Evolutionary conservation across 2,329 filamentous ascomycete genomes (phyloP).

Genomic region (Periconia digitata): DNA sequence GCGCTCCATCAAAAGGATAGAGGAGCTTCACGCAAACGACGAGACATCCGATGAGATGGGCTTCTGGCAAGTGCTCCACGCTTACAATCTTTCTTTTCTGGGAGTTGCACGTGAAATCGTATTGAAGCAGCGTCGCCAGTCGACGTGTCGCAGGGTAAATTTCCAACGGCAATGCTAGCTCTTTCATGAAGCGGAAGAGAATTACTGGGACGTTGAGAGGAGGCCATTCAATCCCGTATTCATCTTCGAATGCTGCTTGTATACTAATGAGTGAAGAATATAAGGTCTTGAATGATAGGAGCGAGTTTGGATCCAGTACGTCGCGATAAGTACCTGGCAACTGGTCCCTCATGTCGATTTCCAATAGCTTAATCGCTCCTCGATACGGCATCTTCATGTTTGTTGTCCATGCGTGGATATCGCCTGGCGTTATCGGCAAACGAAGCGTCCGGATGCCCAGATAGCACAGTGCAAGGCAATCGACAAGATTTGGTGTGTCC

Average conservation of each 20-base stretch:
- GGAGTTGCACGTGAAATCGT: conserved; percentile 62
- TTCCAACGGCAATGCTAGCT: conserved; percentile 75
- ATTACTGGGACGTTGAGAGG: conserved; percentile 70
- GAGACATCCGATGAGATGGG: conserved; percentile 69
- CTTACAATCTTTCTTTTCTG: conserved; percentile 19
- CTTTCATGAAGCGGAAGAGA: conserved; percentile 68
- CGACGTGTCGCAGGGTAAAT: conserved; percentile 61
- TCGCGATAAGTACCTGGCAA: conserved; percentile 64
- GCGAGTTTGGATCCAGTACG: conserved; percentile 56
- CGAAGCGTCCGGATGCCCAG: conserved; percentile 74
- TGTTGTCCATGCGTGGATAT: conserved; percentile 69
- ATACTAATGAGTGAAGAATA: conserved; percentile 66
- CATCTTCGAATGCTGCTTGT: conserved; percentile 63
- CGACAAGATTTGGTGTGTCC: conserved; percentile 66
- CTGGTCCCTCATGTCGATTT: conserved; percentile 65
- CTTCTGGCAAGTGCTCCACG: conserved; percentile 60
- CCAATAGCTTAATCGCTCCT: conserved; percentile 60
- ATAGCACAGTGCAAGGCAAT: conserved; percentile 79
- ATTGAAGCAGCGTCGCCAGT: conserved; percentile 54
- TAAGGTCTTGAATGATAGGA: conserved; percentile 58
- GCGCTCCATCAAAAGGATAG: conserved; percentile 69
- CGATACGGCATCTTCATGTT: conserved; percentile 71
- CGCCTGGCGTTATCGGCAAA: conserved; percentile 73
- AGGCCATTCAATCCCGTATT: conserved; percentile 73
- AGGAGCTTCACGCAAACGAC: conserved; percentile 77